Evolutionary conservation across 2,329 filamentous ascomycete species (phyloP).

Genomic region (Aureobasidium sp.): DNA sequence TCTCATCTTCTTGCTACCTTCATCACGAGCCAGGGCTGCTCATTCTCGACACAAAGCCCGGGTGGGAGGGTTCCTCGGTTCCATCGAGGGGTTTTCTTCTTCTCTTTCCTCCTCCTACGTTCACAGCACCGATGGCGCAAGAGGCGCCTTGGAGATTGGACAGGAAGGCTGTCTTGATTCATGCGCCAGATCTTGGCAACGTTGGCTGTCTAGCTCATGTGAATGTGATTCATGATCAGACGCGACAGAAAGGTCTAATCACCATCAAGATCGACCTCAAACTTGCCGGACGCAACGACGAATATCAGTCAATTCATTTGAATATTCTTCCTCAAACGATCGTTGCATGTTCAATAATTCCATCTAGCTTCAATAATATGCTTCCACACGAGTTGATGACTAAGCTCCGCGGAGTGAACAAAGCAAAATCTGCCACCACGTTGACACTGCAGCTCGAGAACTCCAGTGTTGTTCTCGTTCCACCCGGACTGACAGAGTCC

Average conservation of each 20-base stretch:
- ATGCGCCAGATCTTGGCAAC: background rate
- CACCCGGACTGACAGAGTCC: background rate
- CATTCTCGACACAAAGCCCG: slow-evolving; percentile 2
- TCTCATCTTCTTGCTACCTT: background rate
- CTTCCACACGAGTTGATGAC: background rate
- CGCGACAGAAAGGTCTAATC: background rate
- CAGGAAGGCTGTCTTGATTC: background rate
- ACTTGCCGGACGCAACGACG: background rate
- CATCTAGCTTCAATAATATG: background rate
- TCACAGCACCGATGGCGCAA: too few relatives aligned
- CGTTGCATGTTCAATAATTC: background rate
- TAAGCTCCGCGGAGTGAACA: background rate
- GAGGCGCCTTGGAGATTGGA: background rate
- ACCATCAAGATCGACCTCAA: background rate
- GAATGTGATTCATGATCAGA: background rate
- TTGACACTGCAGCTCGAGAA: background rate
- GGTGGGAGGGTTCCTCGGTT: slow-evolving; percentile 7
- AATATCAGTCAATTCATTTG: background rate
- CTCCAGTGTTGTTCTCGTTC: background rate
- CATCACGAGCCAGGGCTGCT: slow-evolving; percentile 4
- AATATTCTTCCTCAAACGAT: background rate
- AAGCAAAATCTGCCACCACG: background rate
- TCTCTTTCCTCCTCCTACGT: too few relatives aligned
- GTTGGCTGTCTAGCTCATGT: background rate
- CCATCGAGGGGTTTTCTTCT: background rate